A percentile compares a stretch with the other conserved stretches of the same genome.
phyloP scores from a whole-genome alignment of 129 eudicot genomes.

The Flaveria robusta region DNA sequence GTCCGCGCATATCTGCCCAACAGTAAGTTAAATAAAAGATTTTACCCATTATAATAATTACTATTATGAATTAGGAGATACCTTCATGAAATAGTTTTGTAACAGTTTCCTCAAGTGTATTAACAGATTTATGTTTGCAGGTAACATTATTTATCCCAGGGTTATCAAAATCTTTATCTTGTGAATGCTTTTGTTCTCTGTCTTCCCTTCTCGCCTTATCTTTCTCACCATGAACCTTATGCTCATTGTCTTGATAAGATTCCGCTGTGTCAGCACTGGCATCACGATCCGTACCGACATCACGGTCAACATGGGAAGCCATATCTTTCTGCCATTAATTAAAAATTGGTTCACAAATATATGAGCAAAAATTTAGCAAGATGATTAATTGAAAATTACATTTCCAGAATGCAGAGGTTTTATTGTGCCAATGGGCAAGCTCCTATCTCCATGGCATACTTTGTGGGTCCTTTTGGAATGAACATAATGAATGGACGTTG shows the following conservation, averaged over 20 bases:
- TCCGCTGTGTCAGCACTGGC: slow-evolving; percentile 44
- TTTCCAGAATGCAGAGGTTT: slow-evolving; percentile 50
- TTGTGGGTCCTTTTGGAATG: slow-evolving; percentile 47
- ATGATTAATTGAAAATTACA: slow-evolving; percentile 41
- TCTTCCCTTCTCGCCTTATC: slow-evolving; percentile 55
- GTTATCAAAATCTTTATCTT: slow-evolving; percentile 42
- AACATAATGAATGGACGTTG: slow-evolving; percentile 39
- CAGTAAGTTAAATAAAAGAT: background rate
- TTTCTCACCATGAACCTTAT: slow-evolving; percentile 41
- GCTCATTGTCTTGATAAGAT: slow-evolving; percentile 47
- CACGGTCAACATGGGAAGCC: slow-evolving; percentile 43
- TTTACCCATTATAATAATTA: slow-evolving; percentile 4
- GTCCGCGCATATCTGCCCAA: slow-evolving; percentile 57
- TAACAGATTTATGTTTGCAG: slow-evolving; percentile 48
- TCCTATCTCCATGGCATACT: slow-evolving; percentile 39
- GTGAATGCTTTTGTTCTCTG: slow-evolving; percentile 42
- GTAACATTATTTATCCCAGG: slow-evolving; percentile 31
- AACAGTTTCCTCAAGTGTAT: slow-evolving; percentile 50
- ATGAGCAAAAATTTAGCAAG: background rate
- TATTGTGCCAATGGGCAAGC: slow-evolving; percentile 42
- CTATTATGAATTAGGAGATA: slow-evolving; percentile 30
- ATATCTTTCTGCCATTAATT: slow-evolving; percentile 43
- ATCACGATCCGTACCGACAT: slow-evolving; percentile 45
- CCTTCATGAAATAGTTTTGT: slow-evolving; percentile 55
- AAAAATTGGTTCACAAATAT: slow-evolving; percentile 21